phyloP scores from a whole-genome alignment of 495 filamentous ascomycete genomes.

The Niebla homalea region DNA sequence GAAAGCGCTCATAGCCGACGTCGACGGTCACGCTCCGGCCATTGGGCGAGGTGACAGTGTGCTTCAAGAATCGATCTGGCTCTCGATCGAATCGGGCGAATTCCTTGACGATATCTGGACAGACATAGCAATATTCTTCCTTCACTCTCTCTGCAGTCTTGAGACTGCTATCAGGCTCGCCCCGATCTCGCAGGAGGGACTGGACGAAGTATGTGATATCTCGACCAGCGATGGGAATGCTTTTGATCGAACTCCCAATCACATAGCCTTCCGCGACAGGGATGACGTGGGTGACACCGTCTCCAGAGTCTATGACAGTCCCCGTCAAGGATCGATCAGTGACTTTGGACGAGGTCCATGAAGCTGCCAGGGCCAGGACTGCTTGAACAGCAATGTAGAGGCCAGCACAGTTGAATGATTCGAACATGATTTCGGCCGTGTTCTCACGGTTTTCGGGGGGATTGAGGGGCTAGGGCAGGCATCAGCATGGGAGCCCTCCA shows the following conservation, averaged over 20 bases:
- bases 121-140: slow-evolving; percentile 96
- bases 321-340: slow-evolving; percentile 93
- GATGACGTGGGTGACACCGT: slow-evolving; percentile 97
- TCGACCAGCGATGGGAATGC: slow-evolving; percentile 90
- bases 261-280: slow-evolving; percentile 98
- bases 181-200: slow-evolving; percentile 85
- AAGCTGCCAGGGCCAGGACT: slow-evolving; percentile 88
- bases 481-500: slow-evolving; percentile 9
- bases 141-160: slow-evolving; percentile 97
- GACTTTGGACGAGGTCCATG: slow-evolving; percentile 97
- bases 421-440: slow-evolving; percentile 99
- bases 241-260: slow-evolving; percentile 97
- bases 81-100: slow-evolving; percentile 86
- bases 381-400: slow-evolving; percentile 98
- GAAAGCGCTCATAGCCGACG: slow-evolving; percentile 94
- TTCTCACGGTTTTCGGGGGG: slow-evolving; percentile 98
- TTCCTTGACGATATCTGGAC: slow-evolving; percentile 96
- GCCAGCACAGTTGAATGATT: slow-evolving; percentile 97
- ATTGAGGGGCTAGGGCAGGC: slow-evolving; percentile 64
- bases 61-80: slow-evolving; percentile 77
- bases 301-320: slow-evolving; percentile 94
- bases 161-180: slow-evolving; percentile 88
- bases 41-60: slow-evolving; percentile 74
- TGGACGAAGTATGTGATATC: slow-evolving; percentile 99
- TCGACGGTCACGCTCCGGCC: slow-evolving; percentile 76